A percentile compares a stretch with the other conserved stretches of the same genome.
These are phyloP conservation scores for Heterobasidion annosum DNA, from an alignment of 1,284 basidiomycete species.

Conservation along the genomic window DNA sequence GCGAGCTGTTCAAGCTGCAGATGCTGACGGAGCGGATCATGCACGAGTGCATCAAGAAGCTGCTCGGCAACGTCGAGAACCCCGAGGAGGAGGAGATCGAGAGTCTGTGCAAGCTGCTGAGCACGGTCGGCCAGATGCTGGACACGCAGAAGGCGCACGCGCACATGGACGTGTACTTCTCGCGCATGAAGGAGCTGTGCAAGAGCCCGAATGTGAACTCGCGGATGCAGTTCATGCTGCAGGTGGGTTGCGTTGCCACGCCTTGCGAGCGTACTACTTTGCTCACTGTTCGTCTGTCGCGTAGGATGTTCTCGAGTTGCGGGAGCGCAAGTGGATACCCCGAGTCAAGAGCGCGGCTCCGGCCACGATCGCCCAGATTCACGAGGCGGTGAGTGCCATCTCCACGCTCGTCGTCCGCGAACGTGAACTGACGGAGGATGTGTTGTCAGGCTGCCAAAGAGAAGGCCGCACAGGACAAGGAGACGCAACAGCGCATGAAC, in stretches of 20 bases:
- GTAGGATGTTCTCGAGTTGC: constrained; percentile 71
- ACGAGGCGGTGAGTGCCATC: constrained; percentile 63
- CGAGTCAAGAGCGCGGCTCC: constrained; percentile 75
- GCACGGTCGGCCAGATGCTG: constrained; percentile 80
- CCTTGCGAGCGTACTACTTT: background rate
- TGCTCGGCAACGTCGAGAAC: constrained; percentile 86
- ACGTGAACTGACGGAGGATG: background rate
- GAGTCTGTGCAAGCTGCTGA: constrained; percentile 87
- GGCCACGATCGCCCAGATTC: constrained; percentile 83
- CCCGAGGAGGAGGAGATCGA: constrained; percentile 98
- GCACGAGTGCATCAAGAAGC: constrained; percentile 93
- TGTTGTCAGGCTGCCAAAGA: constrained; percentile 51
- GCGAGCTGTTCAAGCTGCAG: constrained; percentile 93
- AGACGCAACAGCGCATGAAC: constrained; percentile 38
- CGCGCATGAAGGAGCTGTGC: constrained; percentile 76
- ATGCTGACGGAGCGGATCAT: constrained; percentile 40
- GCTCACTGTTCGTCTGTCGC: background rate
- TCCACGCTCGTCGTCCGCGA: background rate
- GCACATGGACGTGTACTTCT: constrained; percentile 92
- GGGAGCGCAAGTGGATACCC: constrained; percentile 74
- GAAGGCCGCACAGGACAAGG: constrained; percentile 59
- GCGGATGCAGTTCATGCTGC: constrained; percentile 92
- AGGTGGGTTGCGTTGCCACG: constrained; percentile 39
- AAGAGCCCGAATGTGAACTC: constrained; percentile 72
- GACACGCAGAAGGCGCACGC: constrained; percentile 75